Evolutionary conservation across 371 early-diverging fungal genomes (phyloP).

Genomic region (Funneliformis caledonium): DNA sequence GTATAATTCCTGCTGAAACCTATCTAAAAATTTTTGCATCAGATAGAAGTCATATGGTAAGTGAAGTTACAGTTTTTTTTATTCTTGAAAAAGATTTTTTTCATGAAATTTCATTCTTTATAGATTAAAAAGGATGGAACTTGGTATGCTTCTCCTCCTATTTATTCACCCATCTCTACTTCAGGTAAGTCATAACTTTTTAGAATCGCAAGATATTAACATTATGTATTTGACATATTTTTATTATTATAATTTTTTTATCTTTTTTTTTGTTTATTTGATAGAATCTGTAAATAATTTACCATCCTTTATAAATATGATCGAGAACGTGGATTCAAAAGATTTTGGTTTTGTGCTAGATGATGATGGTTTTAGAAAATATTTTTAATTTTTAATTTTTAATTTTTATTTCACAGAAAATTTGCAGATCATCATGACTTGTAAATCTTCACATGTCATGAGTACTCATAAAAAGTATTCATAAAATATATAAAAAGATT

Average conservation of each 20-base stretch:
- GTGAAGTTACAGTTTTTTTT: neutral
- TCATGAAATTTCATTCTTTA: neutral
- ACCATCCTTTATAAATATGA: constrained; percentile 20
- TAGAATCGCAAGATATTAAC: neutral
- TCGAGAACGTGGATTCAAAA: constrained; percentile 25
- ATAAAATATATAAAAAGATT: no score
- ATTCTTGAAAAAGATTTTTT: neutral
- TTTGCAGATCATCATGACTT: no score
- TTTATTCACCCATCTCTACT: constrained; percentile 32
- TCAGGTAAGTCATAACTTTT: neutral
- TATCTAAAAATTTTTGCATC: constrained; percentile 31
- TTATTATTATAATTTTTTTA: neutral
- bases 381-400: no score
- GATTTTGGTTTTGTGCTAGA: constrained; percentile 16
- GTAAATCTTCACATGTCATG: no score
- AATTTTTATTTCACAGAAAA: no score
- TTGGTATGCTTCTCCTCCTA: constrained; percentile 20
- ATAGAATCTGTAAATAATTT: constrained; percentile 21
- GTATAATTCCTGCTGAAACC: constrained; percentile 16
- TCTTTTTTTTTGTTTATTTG: no score
- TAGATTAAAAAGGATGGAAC: neutral
- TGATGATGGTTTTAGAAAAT: constrained; percentile 11
- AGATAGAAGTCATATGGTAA: constrained; percentile 35
- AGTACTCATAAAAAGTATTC: no score
- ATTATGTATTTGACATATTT: neutral